These are phyloP conservation scores for Lentinula detonsa DNA, from an alignment of 768 basidiomycete genomes.

Conservation along the genomic window DNA sequence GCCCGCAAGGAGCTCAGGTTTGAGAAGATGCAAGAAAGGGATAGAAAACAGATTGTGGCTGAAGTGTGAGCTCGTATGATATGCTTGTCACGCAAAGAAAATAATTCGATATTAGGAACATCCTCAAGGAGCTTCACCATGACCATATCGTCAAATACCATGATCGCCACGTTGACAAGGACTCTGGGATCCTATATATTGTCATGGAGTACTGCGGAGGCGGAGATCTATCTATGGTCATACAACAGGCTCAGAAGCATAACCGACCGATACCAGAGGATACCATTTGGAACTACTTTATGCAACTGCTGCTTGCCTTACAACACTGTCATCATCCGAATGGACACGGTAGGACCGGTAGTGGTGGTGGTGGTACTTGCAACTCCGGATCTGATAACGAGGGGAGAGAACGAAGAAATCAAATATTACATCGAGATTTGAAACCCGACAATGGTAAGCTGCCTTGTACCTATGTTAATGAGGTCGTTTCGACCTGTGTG, in stretches of 20 bases:
- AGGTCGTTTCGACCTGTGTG: not conserved
- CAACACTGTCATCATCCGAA: conserved; percentile 90
- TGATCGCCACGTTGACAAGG: conserved; percentile 87
- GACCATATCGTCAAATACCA: conserved; percentile 96
- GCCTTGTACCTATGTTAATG: not conserved
- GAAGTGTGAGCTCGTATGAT: conserved; percentile 74
- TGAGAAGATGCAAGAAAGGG: conserved; percentile 92
- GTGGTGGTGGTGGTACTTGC: conserved; percentile 23
- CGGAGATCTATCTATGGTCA: conserved; percentile 86
- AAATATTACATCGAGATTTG: conserved; percentile 89
- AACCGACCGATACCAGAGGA: conserved; percentile 82
- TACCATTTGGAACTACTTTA: conserved; percentile 92
- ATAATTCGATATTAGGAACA: conserved; percentile 54
- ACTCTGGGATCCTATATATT: conserved; percentile 88
- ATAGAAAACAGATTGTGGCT: conserved; percentile 93
- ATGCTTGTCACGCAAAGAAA: not conserved
- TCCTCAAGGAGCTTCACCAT: conserved; percentile 92
- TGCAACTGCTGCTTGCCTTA: conserved; percentile 86
- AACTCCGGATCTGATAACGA: conserved; percentile 28
- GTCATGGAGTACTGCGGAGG: conserved; percentile 99
- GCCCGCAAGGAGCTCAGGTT: conserved; percentile 97
- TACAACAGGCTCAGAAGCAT: conserved; percentile 69
- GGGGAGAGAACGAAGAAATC: conserved; percentile 51
- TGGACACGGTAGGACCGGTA: conserved; percentile 41
- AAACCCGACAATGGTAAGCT: conserved; percentile 93